Evolutionary conservation across 345 rosid species (phyloP), one percentile per base, ranked within the genome.

Genomic region (Dovyalis caffra): DNA sequence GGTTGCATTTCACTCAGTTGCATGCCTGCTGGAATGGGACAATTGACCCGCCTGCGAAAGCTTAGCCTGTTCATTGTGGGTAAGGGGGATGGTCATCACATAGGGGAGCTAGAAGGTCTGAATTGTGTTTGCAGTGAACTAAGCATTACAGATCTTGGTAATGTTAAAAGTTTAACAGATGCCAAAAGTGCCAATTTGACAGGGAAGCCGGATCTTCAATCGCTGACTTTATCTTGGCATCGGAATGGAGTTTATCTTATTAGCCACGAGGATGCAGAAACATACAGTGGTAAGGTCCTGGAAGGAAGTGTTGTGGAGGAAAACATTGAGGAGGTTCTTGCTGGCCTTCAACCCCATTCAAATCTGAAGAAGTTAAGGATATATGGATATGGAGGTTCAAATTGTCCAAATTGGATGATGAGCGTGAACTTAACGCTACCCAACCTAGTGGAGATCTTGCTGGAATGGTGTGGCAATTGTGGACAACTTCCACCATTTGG

Each of bases 161-260:
- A 53, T 14, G 43, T 69, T 3, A 58, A 58, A 38, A 47, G 49
- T 37, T 49, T 26, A 31, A n/a, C 37, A 74, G 72, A 66, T 69
- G 78, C 84, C 7, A 47, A 28, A 25, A 40, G 70, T 68, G 81
- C 81, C 14, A 74, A 81, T 33, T 31, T 81, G 73, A 16, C 31
- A 2, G 35, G 8, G 51, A 77, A 81, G 40, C 31, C 25, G 62
- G 33, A 70, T 53, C 76, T 78, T 14, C 37, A 3, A 4, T 38
- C 34, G 12, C 34, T 79, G 31, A 0, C 0, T 9, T 33, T 78
- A 29, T 28, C 26, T 1, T 78, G 81, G 80, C 26, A 47, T 18
- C 3, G 1, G 53, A 1, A 47, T 0, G 53, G 8, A 47, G 5
- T 1, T 16, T 1, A 47, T 6, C 1, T 2, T 38, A 5, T 38